Evolutionary conservation across 306 rosid species (phyloP).

Genomic region (Casuarina glauca): DNA sequence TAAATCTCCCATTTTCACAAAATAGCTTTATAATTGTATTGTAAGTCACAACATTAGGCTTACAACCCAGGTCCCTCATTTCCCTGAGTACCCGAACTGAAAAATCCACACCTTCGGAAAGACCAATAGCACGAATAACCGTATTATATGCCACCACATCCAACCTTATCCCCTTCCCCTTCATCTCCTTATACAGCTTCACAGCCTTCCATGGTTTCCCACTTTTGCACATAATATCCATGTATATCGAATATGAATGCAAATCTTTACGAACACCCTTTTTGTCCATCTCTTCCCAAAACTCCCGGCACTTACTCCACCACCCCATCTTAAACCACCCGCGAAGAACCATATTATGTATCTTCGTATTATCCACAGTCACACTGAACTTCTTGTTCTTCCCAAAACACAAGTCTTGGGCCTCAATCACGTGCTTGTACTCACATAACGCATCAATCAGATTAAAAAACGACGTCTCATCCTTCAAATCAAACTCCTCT

Average conservation of each 20-base stretch:
- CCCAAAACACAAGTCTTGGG: slow-evolving; percentile 65
- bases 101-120: slow-evolving; percentile 76
- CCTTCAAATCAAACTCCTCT: slow-evolving; percentile 61
- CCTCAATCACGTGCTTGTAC: slow-evolving; percentile 73
- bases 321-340: slow-evolving; percentile 83
- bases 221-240: slow-evolving; percentile 81
- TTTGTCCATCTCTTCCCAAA: slow-evolving; percentile 88
- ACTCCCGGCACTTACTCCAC: slow-evolving; percentile 85
- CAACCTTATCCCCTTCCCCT: slow-evolving; percentile 53
- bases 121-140: slow-evolving; percentile 68
- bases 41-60: slow-evolving; percentile 64
- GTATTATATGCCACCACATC: slow-evolving; percentile 85
- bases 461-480: slow-evolving; percentile 56
- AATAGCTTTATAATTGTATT: slow-evolving; percentile 74
- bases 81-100: slow-evolving; percentile 53
- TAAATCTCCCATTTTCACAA: slow-evolving; percentile 61
- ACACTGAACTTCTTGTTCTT: slow-evolving; percentile 26
- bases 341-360: slow-evolving; percentile 70
- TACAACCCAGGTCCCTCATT: slow-evolving; percentile 75
- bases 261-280: slow-evolving; percentile 65
- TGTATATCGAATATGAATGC: slow-evolving; percentile 75
- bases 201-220: slow-evolving; percentile 96
- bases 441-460: slow-evolving; percentile 86
- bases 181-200: slow-evolving; percentile 67
- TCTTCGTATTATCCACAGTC: slow-evolving; percentile 42